A percentile compares a stretch with the other conserved stretches of the same genome.
These are phyloP conservation scores for Alternaria postmessia DNA, from an alignment of 2,329 filamentous ascomycete species.

Conservation along the genomic window DNA sequence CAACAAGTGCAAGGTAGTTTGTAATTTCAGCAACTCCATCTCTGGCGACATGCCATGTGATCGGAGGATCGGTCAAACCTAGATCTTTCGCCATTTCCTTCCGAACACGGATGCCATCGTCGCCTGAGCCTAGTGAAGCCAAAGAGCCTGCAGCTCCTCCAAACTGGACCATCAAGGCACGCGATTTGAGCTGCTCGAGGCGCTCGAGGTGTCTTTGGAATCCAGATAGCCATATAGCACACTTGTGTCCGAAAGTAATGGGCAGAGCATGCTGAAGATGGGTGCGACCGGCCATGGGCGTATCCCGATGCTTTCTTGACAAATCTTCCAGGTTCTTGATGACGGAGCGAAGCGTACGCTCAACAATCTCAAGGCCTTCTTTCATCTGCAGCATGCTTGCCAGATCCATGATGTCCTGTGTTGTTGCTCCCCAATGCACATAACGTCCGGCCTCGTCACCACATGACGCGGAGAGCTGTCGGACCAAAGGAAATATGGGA, in stretches of 20 bases:
- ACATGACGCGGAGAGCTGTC: conserved; percentile 55
- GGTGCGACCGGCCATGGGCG: conserved; percentile 65
- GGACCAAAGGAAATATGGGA: conserved; percentile 61
- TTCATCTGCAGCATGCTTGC: conserved; percentile 64
- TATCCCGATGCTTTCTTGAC: conserved; percentile 58
- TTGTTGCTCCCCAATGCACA: conserved; percentile 67
- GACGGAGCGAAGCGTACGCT: conserved; percentile 55
- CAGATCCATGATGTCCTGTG: conserved; percentile 67
- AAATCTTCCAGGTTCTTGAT: conserved; percentile 55
- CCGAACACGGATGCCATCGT: conserved; percentile 60
- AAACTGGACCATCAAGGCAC: conserved; percentile 63
- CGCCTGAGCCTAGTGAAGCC: conserved; percentile 60
- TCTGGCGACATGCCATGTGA: conserved; percentile 66
- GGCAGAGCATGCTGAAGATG: conserved; percentile 67
- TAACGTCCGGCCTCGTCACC: conserved; percentile 54
- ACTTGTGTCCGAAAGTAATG: conserved; percentile 67
- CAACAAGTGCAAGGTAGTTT: conserved; percentile 63
- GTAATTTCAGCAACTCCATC: conserved; percentile 63
- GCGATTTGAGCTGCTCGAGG: conserved; percentile 56
- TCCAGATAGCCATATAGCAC: conserved; percentile 62
- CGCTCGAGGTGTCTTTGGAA: conserved; percentile 60
- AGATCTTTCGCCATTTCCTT: conserved; percentile 60
- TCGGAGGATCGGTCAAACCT: conserved; percentile 58
- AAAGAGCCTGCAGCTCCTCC: conserved; percentile 65
- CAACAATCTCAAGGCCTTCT: conserved; percentile 58